These are phyloP conservation scores for Ulmus americana DNA, from an alignment of 331 rosid genomes.

Conservation along the genomic window DNA sequence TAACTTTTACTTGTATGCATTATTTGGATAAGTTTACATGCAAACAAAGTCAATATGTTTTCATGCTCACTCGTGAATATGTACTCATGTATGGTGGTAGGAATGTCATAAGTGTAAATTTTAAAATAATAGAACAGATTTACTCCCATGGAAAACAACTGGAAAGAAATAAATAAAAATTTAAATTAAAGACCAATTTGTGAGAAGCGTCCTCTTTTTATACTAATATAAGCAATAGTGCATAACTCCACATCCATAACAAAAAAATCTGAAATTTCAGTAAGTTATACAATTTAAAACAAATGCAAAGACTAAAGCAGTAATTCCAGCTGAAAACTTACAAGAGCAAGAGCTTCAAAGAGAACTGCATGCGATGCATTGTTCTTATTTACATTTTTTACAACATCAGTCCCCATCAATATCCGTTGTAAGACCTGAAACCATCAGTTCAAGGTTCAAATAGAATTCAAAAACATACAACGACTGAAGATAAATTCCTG, in stretches of 20 bases:
- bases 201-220: no score
- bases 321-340: slow-evolving; percentile 33
- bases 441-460: slow-evolving; percentile 24
- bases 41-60: neutral
- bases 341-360: slow-evolving; percentile 99
- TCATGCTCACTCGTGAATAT: no score
- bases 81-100: neutral
- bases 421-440: slow-evolving; percentile 97
- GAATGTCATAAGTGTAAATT: neutral
- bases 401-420: slow-evolving; percentile 99
- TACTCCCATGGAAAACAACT: neutral
- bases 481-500: slow-evolving; percentile 1
- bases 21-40: neutral
- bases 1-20: neutral
- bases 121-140: neutral
- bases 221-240: neutral
- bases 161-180: neutral
- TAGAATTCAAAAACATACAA: slow-evolving; percentile 8
- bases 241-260: neutral
- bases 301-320: neutral
- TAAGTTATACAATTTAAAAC: neutral
- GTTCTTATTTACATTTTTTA: slow-evolving; percentile 95
- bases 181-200: neutral
- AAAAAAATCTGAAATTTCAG: neutral
- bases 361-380: slow-evolving; percentile 99